phyloP scores from a whole-genome alignment of 2,329 filamentous ascomycete genomes.

The Uncinocarpus reesii region DNA sequence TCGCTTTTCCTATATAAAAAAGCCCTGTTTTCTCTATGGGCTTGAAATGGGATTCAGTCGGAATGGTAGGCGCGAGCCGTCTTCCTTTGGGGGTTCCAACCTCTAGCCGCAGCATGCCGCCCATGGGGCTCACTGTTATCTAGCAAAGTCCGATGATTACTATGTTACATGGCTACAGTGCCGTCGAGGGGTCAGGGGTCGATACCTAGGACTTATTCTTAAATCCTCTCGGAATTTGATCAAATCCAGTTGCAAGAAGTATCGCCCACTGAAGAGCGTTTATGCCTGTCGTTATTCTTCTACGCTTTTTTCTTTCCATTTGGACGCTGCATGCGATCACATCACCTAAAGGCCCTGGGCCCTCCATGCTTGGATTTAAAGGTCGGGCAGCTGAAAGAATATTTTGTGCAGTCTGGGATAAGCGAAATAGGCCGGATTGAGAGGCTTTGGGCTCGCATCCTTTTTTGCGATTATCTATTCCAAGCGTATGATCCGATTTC shows the following conservation, averaged over 20 bases:
- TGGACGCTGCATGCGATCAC: conserved; percentile 50
- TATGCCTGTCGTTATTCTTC: conserved; percentile 46
- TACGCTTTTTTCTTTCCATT: conserved; percentile 32
- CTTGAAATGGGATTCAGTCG: too few species aligned
- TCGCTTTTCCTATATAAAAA: too few species aligned
- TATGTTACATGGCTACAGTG: too few species aligned
- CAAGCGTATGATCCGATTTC: conserved; percentile 52
- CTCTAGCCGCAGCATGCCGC: too few species aligned
- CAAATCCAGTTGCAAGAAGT: conserved; percentile 50
- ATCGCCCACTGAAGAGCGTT: conserved; percentile 55
- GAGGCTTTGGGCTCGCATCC: conserved; percentile 19
- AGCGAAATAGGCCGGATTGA: not conserved
- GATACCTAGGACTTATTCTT: not conserved
- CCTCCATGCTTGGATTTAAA: conserved; percentile 26
- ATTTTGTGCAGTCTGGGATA: not conserved
- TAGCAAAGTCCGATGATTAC: too few species aligned
- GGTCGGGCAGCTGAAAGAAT: conserved; percentile 26
- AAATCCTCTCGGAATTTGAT: conserved; percentile 21
- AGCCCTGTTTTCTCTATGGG: too few species aligned
- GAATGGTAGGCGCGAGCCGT: too few species aligned
- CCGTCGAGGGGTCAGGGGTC: too few species aligned
- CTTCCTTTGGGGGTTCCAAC: too few species aligned
- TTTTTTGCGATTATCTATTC: conserved; percentile 15
- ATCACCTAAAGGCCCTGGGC: conserved; percentile 44
- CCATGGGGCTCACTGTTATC: too few species aligned